Percentiles rank a stretch among this genome's conserved stretches.
These are phyloP conservation scores for Acacia confusa DNA, from an alignment of 306 rosid genomes.

Conservation along the genomic window DNA sequence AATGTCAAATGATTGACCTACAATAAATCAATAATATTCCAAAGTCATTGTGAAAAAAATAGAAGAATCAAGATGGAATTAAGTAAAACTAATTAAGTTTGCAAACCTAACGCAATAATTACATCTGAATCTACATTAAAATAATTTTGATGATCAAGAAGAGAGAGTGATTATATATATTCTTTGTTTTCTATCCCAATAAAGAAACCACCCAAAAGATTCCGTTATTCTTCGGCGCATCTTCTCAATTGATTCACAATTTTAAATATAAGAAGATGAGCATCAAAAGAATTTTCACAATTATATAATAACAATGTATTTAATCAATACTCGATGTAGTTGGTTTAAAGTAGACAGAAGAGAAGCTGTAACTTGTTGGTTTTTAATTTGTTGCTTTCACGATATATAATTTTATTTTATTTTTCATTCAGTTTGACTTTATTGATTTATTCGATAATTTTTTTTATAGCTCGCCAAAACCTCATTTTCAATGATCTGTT, in stretches of 20 bases:
- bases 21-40: background rate
- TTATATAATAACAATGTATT: no score
- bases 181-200: background rate
- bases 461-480: background rate
- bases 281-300: background rate
- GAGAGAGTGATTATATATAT: slow-evolving; percentile 14
- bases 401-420: background rate
- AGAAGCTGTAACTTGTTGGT: background rate
- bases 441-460: background rate
- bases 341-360: background rate
- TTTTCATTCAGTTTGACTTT: background rate
- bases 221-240: background rate
- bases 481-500: background rate
- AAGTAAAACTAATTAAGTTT: background rate
- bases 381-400: background rate
- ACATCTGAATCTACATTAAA: slow-evolving; percentile 20
- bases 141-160: background rate
- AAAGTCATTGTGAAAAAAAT: background rate
- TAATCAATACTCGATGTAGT: background rate
- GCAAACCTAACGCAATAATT: slow-evolving; percentile 22
- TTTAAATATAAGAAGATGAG: background rate
- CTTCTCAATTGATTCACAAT: background rate
- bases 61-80: slow-evolving; percentile 13
- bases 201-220: slow-evolving; percentile 4
- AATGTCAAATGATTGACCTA: background rate